A percentile compares a stretch with the other conserved stretches of the same genome.
Evolutionary conservation across 768 basidiomycete genomes (phyloP).

Genomic region (Tubosaeta sp.): DNA sequence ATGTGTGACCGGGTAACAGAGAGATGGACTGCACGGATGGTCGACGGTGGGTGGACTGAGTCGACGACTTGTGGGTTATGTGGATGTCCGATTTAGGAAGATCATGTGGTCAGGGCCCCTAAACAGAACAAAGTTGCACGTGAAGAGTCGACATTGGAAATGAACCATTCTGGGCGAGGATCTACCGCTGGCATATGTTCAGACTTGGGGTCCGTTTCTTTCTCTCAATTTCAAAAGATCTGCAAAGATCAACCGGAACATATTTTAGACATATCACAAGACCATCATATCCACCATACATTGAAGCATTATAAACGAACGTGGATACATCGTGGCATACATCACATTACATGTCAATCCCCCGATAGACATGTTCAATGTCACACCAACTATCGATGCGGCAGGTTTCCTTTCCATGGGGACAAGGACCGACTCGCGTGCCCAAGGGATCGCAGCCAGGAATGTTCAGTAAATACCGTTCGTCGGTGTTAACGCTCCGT

Average conservation of each 20-base stretch:
- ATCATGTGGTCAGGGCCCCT: conserved; percentile 12
- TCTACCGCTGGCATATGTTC: background rate
- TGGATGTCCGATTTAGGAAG: conserved; percentile 20
- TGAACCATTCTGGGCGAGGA: background rate
- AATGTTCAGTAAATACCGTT: conserved; percentile 4
- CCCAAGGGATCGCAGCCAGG: background rate
- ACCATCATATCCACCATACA: background rate
- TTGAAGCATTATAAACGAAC: background rate
- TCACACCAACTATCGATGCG: background rate
- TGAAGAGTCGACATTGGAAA: conserved; percentile 17
- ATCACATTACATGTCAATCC: background rate
- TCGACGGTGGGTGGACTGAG: conserved; percentile 15
- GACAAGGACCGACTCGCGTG: background rate
- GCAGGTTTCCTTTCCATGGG: background rate
- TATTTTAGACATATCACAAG: background rate
- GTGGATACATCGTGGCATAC: background rate
- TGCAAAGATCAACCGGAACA: background rate
- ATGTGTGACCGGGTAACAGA: background rate
- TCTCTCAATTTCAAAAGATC: background rate
- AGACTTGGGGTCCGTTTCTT: conserved; percentile 9
- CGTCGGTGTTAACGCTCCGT: background rate
- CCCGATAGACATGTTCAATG: background rate
- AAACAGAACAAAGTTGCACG: conserved; percentile 1
- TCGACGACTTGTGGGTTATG: conserved; percentile 15
- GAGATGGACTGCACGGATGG: background rate